Evolutionary conservation across 371 early-diverging fungal genomes (phyloP), one percentile per base, ranked within the genome.

Genomic region (Apophysomyces variabilis): DNA sequence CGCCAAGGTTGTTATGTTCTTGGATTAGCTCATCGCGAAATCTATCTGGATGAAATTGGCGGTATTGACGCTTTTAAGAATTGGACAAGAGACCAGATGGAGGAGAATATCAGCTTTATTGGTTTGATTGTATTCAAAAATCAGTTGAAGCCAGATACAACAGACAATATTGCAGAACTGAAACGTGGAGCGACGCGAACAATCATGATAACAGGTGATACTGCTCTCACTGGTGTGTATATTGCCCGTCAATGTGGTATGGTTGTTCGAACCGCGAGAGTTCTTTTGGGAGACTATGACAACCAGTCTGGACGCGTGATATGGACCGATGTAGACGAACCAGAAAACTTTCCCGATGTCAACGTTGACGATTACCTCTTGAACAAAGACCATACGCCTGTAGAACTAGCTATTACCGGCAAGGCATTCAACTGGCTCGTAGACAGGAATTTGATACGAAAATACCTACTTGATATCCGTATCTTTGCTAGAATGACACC

Each of bases 151-250:
- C 75, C 65, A 5, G 92, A 91, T 62, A 90, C 93, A 3, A 69
- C 68, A 13, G 74, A 73, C 12, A 90, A 89, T 3, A 83, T 96
- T 50, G 70, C 71, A 5, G 86, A 85, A 66, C 87, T 96, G 56
- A 86, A 87, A 44, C 73, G 69, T 12, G 94, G 92, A 21, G 85
- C 82, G 13, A 85, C 89, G 35, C 84, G 92, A 21, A 85, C 79
- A 32, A 82, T 92, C 32, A 96, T 96, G 92, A 90, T 93, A 66
- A 95, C 96, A 12, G 96, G 96, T 38, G 96, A 96, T 70, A 88
- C 90, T 44, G 86, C 92, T 8, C 77, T 90, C 37, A 96, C 96
- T 11, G 95, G 93, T 35, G 77, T 93, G 11, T 90, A 87, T 65
- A 90, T 95, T 66, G 93, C 90, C 0, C 87, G 82, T 32, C 79